Evolutionary conservation across 805 yeast genomes (phyloP).

Genomic region (Candida maltosa): DNA sequence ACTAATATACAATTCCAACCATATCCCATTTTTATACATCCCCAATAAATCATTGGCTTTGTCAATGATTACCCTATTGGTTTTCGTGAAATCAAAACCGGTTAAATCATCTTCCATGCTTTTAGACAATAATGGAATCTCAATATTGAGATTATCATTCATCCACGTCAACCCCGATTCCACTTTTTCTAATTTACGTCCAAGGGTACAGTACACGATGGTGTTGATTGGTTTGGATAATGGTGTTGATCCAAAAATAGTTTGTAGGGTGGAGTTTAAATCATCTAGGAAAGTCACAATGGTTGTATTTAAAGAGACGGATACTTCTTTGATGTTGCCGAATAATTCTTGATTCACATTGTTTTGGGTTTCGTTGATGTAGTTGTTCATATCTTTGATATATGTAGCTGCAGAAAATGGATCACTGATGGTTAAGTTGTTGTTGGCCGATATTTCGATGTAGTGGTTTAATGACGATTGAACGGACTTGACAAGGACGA

Average conservation of each 20-base stretch:
- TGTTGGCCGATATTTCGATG: background rate
- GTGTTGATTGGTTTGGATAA: constrained; percentile 59
- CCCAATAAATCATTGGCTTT: constrained; percentile 22
- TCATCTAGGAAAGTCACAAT: constrained; percentile 51
- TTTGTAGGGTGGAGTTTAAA: constrained; percentile 57
- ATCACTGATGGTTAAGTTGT: background rate
- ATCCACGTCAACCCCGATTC: constrained; percentile 81
- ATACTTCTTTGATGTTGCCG: constrained; percentile 60
- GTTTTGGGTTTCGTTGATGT: constrained; percentile 46
- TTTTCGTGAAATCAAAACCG: constrained; percentile 6
- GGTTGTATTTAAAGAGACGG: constrained; percentile 58
- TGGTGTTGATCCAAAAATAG: constrained; percentile 67
- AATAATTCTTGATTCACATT: constrained; percentile 62
- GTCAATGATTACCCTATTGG: constrained; percentile 8
- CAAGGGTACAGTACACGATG: constrained; percentile 77
- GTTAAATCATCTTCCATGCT: constrained; percentile 7
- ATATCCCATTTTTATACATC: constrained; percentile 32
- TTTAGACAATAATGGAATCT: constrained; percentile 47
- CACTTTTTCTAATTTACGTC: constrained; percentile 62
- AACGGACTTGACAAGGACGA: constrained; percentile 33
- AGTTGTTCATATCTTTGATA: constrained; percentile 46
- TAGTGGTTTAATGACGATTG: background rate
- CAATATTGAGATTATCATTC: constrained; percentile 54
- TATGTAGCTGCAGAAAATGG: constrained; percentile 6
- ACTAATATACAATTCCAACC: constrained; percentile 47